Evolutionary conservation across 495 filamentous ascomycete species (phyloP).

Genomic region (Penicillium robsamsonii): DNA sequence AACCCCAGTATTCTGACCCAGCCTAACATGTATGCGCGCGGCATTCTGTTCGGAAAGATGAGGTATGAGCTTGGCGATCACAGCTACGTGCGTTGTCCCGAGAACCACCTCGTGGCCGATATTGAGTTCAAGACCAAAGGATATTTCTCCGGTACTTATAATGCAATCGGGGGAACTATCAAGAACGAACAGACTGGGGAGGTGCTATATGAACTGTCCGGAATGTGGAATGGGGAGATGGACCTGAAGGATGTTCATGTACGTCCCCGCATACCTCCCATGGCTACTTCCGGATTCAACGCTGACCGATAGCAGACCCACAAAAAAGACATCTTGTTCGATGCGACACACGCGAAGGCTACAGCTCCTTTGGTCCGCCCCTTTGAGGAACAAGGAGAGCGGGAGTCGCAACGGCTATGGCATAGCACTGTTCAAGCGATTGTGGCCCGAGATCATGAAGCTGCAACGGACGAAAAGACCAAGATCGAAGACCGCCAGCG

Average conservation of each 20-base stretch:
- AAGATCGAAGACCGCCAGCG: constrained; percentile 90
- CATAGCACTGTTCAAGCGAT: constrained; percentile 74
- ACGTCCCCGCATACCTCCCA: constrained; percentile 23
- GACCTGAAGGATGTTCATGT: constrained; percentile 78
- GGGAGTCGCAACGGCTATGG: constrained; percentile 91
- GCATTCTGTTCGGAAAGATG: constrained; percentile 98
- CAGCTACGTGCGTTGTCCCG: constrained; percentile 89
- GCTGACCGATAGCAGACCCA: constrained; percentile 59
- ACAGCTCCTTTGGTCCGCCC: constrained; percentile 74
- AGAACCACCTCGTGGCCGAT: constrained; percentile 80
- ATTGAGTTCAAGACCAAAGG: constrained; percentile 99
- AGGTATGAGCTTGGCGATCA: constrained; percentile 98
- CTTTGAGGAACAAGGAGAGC: constrained; percentile 80
- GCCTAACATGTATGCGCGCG: constrained; percentile 98
- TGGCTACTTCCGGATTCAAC: neutral
- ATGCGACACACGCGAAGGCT: constrained; percentile 73
- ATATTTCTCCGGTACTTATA: constrained; percentile 94
- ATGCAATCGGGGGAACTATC: constrained; percentile 90
- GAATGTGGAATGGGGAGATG: constrained; percentile 95
- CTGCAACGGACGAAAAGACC: constrained; percentile 91
- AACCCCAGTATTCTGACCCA: constrained; percentile 76
- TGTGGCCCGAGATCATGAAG: constrained; percentile 78
- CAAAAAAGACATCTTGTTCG: constrained; percentile 84
- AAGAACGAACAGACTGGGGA: constrained; percentile 86
- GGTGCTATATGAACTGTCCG: constrained; percentile 82